Percentiles rank a stretch among this genome's conserved stretches.
Evolutionary conservation across 2,329 filamentous ascomycete genomes (phyloP).

Genomic region (Paracamarosporium sp.): DNA sequence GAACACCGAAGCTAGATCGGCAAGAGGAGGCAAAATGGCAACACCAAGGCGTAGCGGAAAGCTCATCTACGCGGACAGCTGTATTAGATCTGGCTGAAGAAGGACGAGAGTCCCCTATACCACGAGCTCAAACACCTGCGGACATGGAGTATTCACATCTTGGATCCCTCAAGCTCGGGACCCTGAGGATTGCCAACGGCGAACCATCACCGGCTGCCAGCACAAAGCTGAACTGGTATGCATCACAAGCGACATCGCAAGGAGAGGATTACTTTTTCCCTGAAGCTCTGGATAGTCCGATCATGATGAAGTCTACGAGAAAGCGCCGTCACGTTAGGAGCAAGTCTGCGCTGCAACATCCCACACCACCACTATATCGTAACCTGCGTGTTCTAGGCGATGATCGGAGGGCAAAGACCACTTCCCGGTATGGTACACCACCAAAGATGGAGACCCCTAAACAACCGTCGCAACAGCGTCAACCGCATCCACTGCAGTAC

Average conservation of each 20-base stretch:
- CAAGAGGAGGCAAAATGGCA: constrained; percentile 43
- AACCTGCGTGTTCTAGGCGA: constrained; percentile 8
- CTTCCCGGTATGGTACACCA: constrained; percentile 17
- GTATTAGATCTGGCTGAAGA: constrained; percentile 30
- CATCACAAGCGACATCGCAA: constrained; percentile 13
- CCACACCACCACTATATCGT: constrained; percentile 21
- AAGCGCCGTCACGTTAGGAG: constrained; percentile 32
- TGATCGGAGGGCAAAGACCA: constrained; percentile 13
- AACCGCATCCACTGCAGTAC: constrained; percentile 2
- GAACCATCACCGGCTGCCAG: constrained; percentile 54
- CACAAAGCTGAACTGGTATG: constrained; percentile 21
- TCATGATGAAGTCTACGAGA: constrained; percentile 27
- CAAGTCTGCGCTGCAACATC: constrained; percentile 32
- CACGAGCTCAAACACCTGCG: constrained; percentile 47
- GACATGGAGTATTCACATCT: constrained; percentile 52
- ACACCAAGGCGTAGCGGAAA: constrained; percentile 22
- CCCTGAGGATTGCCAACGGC: constrained; percentile 56
- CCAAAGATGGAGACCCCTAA: constrained; percentile 14
- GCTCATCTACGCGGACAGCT: constrained; percentile 26
- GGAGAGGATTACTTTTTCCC: constrained; percentile 39
- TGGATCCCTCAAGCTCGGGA: constrained; percentile 51
- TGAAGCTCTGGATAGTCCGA: constrained; percentile 24
- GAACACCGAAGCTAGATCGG: constrained; percentile 26
- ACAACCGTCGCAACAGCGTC: background rate
- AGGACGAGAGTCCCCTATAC: constrained; percentile 23